Percentiles rank a stretch among this genome's conserved stretches.
These are phyloP conservation scores for Pseudogymnoascus sp. DNA, from an alignment of 2,329 filamentous ascomycete species.

Conservation along the genomic window DNA sequence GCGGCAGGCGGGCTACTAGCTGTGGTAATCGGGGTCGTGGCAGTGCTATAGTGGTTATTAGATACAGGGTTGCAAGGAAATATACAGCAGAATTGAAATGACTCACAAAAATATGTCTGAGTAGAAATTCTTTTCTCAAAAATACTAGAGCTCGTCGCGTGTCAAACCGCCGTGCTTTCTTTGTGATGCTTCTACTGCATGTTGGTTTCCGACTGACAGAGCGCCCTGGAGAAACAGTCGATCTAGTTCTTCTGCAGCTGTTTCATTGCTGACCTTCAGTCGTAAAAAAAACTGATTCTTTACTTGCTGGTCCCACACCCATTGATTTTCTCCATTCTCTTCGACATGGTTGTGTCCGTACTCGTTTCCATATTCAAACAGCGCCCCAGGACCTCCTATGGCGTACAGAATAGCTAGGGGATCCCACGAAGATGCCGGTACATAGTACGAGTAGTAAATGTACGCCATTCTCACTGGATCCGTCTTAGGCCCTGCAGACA, in stretches of 20 bases:
- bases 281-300: slow-evolving; percentile 35
- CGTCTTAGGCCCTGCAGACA: slow-evolving; percentile 24
- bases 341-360: too few species aligned
- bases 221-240: slow-evolving; percentile 25
- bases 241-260: slow-evolving; percentile 27
- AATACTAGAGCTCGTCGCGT: neutral
- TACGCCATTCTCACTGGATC: slow-evolving; percentile 35
- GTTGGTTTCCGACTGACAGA: neutral
- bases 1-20: neutral
- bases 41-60: neutral
- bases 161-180: neutral
- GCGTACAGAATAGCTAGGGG: slow-evolving; percentile 34
- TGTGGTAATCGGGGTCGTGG: neutral
- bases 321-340: too few species aligned
- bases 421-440: slow-evolving; percentile 32
- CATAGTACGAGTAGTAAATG: slow-evolving; percentile 32
- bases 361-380: too few species aligned
- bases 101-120: too few species aligned
- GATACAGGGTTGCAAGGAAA: too few species aligned
- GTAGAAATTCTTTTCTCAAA: too few species aligned
- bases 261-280: slow-evolving; percentile 27
- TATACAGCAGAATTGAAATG: too few species aligned
- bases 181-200: neutral
- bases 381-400: too few species aligned
- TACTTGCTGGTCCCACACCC: slow-evolving; percentile 31